These are phyloP conservation scores for Elaeagnus macrophylla DNA, from an alignment of 306 rosid genomes.

Conservation along the genomic window DNA sequence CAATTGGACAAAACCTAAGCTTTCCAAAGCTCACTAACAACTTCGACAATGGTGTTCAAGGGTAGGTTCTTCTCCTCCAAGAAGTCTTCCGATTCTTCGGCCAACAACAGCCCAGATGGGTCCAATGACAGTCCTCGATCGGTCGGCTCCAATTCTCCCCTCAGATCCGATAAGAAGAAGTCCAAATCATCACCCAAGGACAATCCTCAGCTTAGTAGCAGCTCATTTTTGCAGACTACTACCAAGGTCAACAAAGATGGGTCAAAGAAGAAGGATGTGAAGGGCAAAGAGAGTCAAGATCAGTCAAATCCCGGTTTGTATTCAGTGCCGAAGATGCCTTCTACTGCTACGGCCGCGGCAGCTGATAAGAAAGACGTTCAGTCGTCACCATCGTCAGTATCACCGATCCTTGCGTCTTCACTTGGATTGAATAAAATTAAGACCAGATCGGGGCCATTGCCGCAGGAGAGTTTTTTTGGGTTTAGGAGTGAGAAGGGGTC, in stretches of 20 bases:
- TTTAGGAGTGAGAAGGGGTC: constrained; percentile 58
- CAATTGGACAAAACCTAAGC: constrained; percentile 6
- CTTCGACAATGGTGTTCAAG: constrained; percentile 69
- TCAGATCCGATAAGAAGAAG: constrained; percentile 87
- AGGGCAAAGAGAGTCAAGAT: constrained; percentile 33
- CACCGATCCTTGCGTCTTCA: constrained; percentile 92
- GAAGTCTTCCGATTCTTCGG: constrained; percentile 77
- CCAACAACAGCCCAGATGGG: constrained; percentile 59
- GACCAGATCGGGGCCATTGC: constrained; percentile 98
- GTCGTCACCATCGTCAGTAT: constrained; percentile 34
- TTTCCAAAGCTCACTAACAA: background rate
- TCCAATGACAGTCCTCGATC: constrained; percentile 65
- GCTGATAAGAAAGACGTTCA: constrained; percentile 31
- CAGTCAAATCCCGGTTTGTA: constrained; percentile 27
- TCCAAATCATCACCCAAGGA: constrained; percentile 46
- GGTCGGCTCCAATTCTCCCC: constrained; percentile 65
- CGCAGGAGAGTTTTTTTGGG: constrained; percentile 94
- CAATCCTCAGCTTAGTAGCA: constrained; percentile 4
- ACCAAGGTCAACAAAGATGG: constrained; percentile 39
- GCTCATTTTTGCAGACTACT: constrained; percentile 5
- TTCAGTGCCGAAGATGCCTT: constrained; percentile 29
- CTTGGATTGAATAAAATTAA: constrained; percentile 79
- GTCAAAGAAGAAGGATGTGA: constrained; percentile 47
- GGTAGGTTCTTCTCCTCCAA: constrained; percentile 87
- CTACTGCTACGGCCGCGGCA: constrained; percentile 17